Evolutionary conservation across 305 asterid genomes (phyloP).

Genomic region (Fraxinus nigra): DNA sequence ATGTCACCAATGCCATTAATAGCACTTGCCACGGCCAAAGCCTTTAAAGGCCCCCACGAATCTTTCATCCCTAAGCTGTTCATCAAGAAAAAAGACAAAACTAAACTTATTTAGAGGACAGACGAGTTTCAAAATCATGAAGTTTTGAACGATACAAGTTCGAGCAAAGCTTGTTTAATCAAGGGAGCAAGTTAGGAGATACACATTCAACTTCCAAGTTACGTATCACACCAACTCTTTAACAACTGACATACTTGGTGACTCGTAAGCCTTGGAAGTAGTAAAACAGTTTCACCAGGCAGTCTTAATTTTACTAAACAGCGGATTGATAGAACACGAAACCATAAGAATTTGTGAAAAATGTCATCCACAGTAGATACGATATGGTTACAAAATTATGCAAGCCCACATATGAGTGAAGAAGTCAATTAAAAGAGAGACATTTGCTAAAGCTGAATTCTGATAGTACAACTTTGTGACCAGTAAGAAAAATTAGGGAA

Average conservation of each 20-base stretch:
- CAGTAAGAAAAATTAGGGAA: no score
- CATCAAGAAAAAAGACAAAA: background rate
- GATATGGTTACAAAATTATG: no score
- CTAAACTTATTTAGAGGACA: background rate
- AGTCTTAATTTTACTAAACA: no score
- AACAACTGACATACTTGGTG: background rate
- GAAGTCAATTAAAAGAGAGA: no score
- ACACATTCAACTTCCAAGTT: background rate
- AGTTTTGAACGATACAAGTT: background rate
- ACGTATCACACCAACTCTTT: background rate
- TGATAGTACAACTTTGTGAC: no score
- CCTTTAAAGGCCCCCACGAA: background rate
- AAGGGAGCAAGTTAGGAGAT: background rate
- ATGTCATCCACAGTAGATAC: no score
- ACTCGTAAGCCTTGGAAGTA: no score
- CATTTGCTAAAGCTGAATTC: no score
- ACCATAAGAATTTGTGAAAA: no score
- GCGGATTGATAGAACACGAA: no score
- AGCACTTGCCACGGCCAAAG: background rate
- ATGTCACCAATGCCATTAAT: slow-evolving; percentile 29
- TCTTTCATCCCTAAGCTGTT: background rate
- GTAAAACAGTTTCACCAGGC: no score
- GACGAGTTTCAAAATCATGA: background rate
- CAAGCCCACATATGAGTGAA: no score
- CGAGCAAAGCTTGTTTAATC: background rate